phyloP scores from a whole-genome alignment of 2,329 filamentous ascomycete species.

The Diaporthe sp. region DNA sequence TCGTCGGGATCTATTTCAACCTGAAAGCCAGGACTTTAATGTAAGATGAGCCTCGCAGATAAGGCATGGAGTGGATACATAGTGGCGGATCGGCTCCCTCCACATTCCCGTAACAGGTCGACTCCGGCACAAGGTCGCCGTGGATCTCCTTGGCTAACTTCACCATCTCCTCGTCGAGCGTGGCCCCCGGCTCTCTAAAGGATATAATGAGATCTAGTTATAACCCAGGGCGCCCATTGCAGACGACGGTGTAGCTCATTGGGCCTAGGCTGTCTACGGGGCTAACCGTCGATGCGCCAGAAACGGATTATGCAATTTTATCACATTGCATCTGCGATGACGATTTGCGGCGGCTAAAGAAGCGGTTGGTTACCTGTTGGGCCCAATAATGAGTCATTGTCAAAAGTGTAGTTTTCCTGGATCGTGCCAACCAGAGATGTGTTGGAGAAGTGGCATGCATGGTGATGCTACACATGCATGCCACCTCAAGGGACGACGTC shows the following conservation, averaged over 20 bases:
- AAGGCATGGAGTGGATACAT: slow-evolving; percentile 31
- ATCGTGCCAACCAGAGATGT: no score
- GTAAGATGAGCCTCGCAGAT: slow-evolving; percentile 38
- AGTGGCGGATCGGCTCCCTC: slow-evolving; percentile 41
- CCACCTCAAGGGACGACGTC: no score
- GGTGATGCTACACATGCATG: no score
- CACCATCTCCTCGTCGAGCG: slow-evolving; percentile 13
- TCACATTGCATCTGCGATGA: slow-evolving; percentile 40
- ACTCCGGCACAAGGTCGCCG: slow-evolving; percentile 41
- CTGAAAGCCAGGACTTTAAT: slow-evolving; percentile 1
- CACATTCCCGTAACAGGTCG: slow-evolving; percentile 39
- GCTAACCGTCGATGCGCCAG: slow-evolving; percentile 36
- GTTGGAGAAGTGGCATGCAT: no score
- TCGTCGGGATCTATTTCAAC: slow-evolving; percentile 35
- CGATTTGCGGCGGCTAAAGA: slow-evolving; percentile 38
- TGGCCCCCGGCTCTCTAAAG: not conserved
- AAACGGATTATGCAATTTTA: slow-evolving; percentile 38
- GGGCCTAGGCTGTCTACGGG: slow-evolving; percentile 42
- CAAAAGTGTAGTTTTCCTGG: no score
- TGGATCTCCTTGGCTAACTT: slow-evolving; percentile 42
- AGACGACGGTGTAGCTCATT: slow-evolving; percentile 44
- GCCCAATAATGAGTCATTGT: no score
- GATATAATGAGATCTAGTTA: not conserved
- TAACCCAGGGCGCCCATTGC: slow-evolving; percentile 33
- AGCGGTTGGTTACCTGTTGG: slow-evolving; percentile 22